These are phyloP conservation scores for Penicillium chermesinum DNA, from an alignment of 495 filamentous ascomycete genomes.

Conservation along the genomic window DNA sequence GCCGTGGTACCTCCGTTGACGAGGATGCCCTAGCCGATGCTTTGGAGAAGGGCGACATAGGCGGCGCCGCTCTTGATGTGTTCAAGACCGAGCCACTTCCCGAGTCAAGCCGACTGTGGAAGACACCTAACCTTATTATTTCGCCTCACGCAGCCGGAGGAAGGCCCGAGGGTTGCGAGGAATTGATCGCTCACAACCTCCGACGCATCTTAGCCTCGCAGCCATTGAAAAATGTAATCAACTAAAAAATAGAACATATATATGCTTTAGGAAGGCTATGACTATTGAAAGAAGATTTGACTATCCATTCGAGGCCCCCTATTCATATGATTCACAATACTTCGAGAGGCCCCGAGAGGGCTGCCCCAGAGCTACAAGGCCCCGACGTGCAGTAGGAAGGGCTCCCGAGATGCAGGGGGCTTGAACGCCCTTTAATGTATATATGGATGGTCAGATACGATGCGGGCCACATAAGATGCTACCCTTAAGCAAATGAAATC, in stretches of 20 bases:
- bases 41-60: slow-evolving; percentile 48
- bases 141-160: slow-evolving; percentile 68
- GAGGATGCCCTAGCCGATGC: slow-evolving; percentile 63
- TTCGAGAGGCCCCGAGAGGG: too few relatives aligned
- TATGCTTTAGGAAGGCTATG: too few relatives aligned
- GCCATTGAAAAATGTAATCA: slow-evolving; percentile 47
- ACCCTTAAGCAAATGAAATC: too few relatives aligned
- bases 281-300: too few relatives aligned
- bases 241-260: slow-evolving; percentile 3
- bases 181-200: slow-evolving; percentile 52
- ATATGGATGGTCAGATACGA: too few relatives aligned
- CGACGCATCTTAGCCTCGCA: slow-evolving; percentile 47
- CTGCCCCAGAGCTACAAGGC: too few relatives aligned
- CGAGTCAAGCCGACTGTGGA: slow-evolving; percentile 43
- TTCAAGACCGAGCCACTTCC: slow-evolving; percentile 52
- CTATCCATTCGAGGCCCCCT: too few relatives aligned
- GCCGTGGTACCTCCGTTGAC: slow-evolving; percentile 62
- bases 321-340: too few relatives aligned
- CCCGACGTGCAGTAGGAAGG: too few relatives aligned
- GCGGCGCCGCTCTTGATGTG: slow-evolving; percentile 60
- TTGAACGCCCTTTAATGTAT: too few relatives aligned
- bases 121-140: slow-evolving; percentile 50
- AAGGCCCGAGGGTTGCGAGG: slow-evolving; percentile 45
- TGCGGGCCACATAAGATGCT: too few relatives aligned
- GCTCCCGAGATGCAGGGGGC: too few relatives aligned